phyloP scores from a whole-genome alignment of 371 early-diverging fungal genomes.

The Vairimorpha ceranae region DNA sequence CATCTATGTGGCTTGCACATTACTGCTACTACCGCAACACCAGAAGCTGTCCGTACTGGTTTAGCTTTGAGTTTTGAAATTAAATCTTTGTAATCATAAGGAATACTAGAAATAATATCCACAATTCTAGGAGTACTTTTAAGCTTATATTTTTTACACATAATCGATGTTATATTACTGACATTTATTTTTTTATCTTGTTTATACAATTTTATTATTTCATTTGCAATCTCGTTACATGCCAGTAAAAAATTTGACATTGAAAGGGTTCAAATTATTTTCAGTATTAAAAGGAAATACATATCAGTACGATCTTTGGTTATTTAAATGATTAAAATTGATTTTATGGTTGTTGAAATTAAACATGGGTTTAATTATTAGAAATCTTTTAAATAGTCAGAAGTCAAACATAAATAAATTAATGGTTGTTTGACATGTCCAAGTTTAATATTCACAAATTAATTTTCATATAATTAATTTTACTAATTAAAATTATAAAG shows the following conservation, averaged over 20 bases:
- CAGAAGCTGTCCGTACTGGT: conserved; percentile 94
- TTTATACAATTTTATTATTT: conserved; percentile 52
- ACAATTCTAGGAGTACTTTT: conserved; percentile 78
- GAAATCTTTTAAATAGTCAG: too few relatives aligned
- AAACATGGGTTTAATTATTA: too few relatives aligned
- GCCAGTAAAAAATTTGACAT: conserved; percentile 53
- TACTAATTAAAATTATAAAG: too few relatives aligned
- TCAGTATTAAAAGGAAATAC: too few relatives aligned
- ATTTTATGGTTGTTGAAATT: too few relatives aligned
- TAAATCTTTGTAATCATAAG: conserved; percentile 78
- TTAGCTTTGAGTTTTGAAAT: conserved; percentile 83
- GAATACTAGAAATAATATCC: conserved; percentile 96
- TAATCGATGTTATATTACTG: conserved; percentile 39
- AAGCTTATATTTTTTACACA: conserved; percentile 57
- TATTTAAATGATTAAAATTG: too few relatives aligned
- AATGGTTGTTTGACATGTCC: too few relatives aligned
- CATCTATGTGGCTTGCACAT: conserved; percentile 99
- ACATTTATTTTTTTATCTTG: conserved; percentile 55
- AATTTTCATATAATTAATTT: too few relatives aligned
- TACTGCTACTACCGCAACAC: conserved; percentile 97
- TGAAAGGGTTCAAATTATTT: not conserved
- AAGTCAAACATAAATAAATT: too few relatives aligned
- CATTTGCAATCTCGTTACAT: conserved; percentile 47
- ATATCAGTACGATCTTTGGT: too few relatives aligned
- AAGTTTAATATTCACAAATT: too few relatives aligned